A percentile compares a stretch with the other conserved stretches of the same genome.
Conservation (phyloP, 1,284 basidiomycete species). For the Malassezia slooffiae region DNA sequence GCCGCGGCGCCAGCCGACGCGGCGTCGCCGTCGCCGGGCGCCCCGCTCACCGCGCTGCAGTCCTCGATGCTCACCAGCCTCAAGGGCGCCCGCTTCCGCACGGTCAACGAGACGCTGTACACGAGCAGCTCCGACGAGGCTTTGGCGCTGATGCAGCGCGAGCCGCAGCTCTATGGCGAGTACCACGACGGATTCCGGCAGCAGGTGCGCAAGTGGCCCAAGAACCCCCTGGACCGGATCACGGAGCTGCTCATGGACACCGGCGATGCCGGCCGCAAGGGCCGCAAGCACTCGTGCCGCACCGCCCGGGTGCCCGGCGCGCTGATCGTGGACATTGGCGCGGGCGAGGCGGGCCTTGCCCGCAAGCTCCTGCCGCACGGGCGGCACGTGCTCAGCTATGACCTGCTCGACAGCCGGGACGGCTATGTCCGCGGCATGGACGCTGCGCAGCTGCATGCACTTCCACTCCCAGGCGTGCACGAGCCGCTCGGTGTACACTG, state of each 20-base stretch:
- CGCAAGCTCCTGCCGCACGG: constrained; percentile 37
- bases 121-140: constrained; percentile 31
- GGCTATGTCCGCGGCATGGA: constrained; percentile 48
- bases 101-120: constrained; percentile 46
- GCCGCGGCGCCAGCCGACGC: not conserved
- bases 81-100: constrained; percentile 42
- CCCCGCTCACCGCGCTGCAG: constrained; percentile 24
- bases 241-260: constrained; percentile 15
- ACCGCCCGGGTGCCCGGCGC: constrained; percentile 49
- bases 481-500: constrained; percentile 5
- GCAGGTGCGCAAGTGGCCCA: constrained; percentile 43
- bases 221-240: constrained; percentile 41
- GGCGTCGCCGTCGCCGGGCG: not conserved
- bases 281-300: not conserved
- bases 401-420: constrained; percentile 66
- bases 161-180: constrained; percentile 31
- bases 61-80: constrained; percentile 34
- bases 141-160: constrained; percentile 26
- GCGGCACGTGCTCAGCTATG: constrained; percentile 57
- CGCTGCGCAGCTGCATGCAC: constrained; percentile 21
- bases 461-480: constrained; percentile 25
- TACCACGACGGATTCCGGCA: constrained; percentile 45
- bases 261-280: not conserved
- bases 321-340: constrained; percentile 83
- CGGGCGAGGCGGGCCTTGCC: constrained; percentile 84